phyloP scores from a whole-genome alignment of 257 asterid species.

The Anisodus tanguticus region DNA sequence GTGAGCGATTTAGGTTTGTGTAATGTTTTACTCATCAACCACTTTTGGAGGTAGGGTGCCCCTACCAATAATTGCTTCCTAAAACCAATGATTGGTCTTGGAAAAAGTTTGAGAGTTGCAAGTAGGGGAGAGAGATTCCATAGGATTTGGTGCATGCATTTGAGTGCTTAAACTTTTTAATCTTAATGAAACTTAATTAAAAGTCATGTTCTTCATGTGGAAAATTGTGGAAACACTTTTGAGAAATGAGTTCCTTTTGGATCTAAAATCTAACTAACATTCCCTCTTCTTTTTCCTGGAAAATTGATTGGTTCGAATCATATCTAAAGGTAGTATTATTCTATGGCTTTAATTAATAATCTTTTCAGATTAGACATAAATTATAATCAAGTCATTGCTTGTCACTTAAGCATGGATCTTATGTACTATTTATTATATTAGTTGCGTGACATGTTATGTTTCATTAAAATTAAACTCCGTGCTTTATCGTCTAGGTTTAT shows the following conservation, averaged over 20 bases:
- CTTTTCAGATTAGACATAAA: constrained; percentile 28
- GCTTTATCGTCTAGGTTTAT: background rate
- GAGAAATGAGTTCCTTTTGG: constrained; percentile 20
- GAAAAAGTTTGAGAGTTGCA: constrained; percentile 32
- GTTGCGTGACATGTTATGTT: constrained; percentile 14
- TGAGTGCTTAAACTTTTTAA: background rate
- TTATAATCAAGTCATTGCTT: constrained; percentile 31
- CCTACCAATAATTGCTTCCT: constrained; percentile 40
- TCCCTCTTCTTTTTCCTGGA: background rate
- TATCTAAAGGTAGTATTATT: constrained; percentile 30
- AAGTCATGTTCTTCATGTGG: constrained; percentile 24
- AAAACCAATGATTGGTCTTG: constrained; percentile 37
- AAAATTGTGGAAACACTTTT: constrained; percentile 5
- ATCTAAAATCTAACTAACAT: background rate
- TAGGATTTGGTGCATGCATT: constrained; percentile 35
- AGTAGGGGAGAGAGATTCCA: constrained; percentile 17
- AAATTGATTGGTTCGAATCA: constrained; percentile 26
- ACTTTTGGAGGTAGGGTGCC: constrained; percentile 34
- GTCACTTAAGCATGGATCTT: constrained; percentile 35
- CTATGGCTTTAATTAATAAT: constrained; percentile 23
- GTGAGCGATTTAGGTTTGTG: background rate
- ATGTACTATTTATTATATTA: background rate
- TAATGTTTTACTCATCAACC: constrained; percentile 31
- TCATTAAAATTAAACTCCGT: background rate
- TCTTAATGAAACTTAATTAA: background rate